A percentile compares a stretch with the other conserved stretches of the same genome.
These are phyloP conservation scores for Pseudognaphalium luteoalbum DNA, from an alignment of 129 eudicot genomes.

Conservation along the genomic window DNA sequence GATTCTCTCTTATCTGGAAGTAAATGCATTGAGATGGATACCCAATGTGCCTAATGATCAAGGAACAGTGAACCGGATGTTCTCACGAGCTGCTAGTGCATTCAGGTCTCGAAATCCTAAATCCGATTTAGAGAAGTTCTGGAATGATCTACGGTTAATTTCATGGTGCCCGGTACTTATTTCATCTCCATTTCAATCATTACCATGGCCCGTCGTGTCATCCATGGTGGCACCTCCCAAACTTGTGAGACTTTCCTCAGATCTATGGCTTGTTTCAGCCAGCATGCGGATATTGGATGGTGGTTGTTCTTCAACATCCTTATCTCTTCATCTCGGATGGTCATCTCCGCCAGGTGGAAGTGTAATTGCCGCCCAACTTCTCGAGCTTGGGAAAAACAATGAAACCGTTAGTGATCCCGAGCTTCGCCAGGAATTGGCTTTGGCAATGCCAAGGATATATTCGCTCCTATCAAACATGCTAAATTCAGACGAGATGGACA, in stretches of 20 bases:
- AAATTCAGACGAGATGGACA: constrained; percentile 85
- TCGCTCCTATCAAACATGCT: constrained; percentile 62
- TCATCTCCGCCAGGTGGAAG: constrained; percentile 91
- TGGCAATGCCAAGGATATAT: constrained; percentile 93
- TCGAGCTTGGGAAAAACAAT: constrained; percentile 96
- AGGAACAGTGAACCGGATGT: constrained; percentile 66
- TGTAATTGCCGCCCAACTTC: constrained; percentile 95
- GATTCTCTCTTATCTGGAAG: constrained; percentile 91
- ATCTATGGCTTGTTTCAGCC: constrained; percentile 96
- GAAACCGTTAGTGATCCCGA: constrained; percentile 77
- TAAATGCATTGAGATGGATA: constrained; percentile 82
- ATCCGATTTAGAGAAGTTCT: constrained; percentile 83
- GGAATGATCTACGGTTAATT: constrained; percentile 85
- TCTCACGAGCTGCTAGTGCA: constrained; percentile 80
- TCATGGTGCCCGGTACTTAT: constrained; percentile 94
- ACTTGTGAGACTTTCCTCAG: constrained; percentile 73
- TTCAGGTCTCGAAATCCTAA: constrained; percentile 65
- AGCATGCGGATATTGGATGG: constrained; percentile 98
- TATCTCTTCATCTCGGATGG: constrained; percentile 89
- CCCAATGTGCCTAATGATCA: constrained; percentile 53
- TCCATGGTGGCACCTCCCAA: constrained; percentile 95
- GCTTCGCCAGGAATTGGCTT: constrained; percentile 86
- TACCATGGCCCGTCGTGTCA: constrained; percentile 93
- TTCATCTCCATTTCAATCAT: constrained; percentile 71
- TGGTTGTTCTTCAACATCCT: constrained; percentile 82